Conservation (phyloP, 2,329 filamentous ascomycete genomes). For the Botrytis elliptica region DNA sequence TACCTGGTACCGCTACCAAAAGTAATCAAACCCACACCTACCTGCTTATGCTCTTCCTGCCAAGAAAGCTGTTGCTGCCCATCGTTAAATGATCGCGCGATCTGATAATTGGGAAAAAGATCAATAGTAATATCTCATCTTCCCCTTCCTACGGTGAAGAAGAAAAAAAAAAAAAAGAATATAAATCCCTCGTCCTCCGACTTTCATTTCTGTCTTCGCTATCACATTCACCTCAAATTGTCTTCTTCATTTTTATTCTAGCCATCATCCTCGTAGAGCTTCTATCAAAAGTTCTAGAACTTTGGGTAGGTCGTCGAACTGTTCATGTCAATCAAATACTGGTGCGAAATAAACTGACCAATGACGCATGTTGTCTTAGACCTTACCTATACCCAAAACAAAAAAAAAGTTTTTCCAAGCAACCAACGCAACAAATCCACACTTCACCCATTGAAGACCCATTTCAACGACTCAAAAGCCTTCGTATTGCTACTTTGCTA, state of each 20-base stretch:
- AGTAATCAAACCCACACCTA: not conserved
- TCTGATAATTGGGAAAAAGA: not conserved
- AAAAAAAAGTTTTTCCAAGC: slow-evolving; percentile 19
- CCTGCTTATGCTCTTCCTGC: not conserved
- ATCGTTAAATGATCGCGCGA: slow-evolving; percentile 13
- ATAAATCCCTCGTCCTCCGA: not conserved
- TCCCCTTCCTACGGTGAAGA: not conserved
- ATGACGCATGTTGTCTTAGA: slow-evolving; percentile 16
- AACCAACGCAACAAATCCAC: slow-evolving; percentile 14
- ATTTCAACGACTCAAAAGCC: slow-evolving; percentile 1
- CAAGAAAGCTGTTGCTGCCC: slow-evolving; percentile 11
- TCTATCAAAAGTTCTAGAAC: not conserved
- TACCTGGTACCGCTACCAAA: not conserved
- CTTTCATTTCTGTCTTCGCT: not conserved
- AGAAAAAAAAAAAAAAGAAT: not conserved
- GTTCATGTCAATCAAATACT: not conserved
- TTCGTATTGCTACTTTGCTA: slow-evolving; percentile 7
- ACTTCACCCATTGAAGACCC: slow-evolving; percentile 11
- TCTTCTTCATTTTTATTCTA: no score
- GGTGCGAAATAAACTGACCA: not conserved
- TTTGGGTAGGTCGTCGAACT: not conserved
- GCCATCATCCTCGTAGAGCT: not conserved
- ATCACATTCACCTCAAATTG: not conserved
- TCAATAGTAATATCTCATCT: not conserved
- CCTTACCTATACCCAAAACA: not conserved